A percentile compares a stretch with the other conserved stretches of the same genome.
These are phyloP conservation scores for Xylaria sp. DNA, from an alignment of 2,329 filamentous ascomycete species.

Conservation along the genomic window DNA sequence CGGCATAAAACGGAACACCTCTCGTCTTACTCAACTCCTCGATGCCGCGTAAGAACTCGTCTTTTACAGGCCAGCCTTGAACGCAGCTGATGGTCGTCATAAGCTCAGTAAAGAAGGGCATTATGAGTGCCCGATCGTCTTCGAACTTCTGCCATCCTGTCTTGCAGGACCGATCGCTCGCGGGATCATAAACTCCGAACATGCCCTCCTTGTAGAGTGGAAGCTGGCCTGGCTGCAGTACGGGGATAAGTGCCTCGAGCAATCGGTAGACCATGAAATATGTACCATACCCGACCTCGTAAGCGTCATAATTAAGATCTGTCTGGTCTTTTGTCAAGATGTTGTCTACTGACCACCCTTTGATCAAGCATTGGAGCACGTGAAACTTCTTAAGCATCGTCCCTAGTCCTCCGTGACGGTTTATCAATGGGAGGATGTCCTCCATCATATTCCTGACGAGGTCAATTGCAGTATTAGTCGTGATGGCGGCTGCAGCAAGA, in stretches of 20 bases:
- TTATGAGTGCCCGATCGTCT: conserved; percentile 51
- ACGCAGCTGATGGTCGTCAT: conserved; percentile 38
- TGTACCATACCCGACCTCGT: conserved; percentile 42
- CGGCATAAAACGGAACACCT: conserved; percentile 50
- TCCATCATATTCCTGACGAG: conserved; percentile 50
- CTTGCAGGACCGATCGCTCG: conserved; percentile 41
- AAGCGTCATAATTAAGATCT: conserved; percentile 44
- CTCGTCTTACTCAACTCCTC: conserved; percentile 46
- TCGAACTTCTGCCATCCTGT: conserved; percentile 47
- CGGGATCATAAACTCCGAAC: conserved; percentile 45
- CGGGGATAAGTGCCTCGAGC: conserved; percentile 29
- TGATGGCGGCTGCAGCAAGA: conserved; percentile 49
- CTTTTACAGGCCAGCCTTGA: conserved; percentile 47
- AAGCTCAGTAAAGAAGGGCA: conserved; percentile 51
- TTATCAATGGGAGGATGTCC: conserved; percentile 44
- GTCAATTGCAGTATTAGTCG: conserved; percentile 52
- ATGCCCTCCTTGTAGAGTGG: conserved; percentile 43
- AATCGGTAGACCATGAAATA: conserved; percentile 39
- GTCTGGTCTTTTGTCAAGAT: conserved; percentile 21
- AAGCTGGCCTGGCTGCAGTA: conserved; percentile 32
- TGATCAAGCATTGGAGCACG: conserved; percentile 23
- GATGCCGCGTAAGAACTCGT: conserved; percentile 53
- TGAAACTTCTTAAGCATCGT: conserved; percentile 39
- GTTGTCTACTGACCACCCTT: conserved; percentile 35
- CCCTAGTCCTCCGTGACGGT: conserved; percentile 39